Evolutionary conservation across 106 monocot genomes (phyloP), one percentile per base, ranked within the genome.

Genomic region (Dendrobium huoshanense): DNA sequence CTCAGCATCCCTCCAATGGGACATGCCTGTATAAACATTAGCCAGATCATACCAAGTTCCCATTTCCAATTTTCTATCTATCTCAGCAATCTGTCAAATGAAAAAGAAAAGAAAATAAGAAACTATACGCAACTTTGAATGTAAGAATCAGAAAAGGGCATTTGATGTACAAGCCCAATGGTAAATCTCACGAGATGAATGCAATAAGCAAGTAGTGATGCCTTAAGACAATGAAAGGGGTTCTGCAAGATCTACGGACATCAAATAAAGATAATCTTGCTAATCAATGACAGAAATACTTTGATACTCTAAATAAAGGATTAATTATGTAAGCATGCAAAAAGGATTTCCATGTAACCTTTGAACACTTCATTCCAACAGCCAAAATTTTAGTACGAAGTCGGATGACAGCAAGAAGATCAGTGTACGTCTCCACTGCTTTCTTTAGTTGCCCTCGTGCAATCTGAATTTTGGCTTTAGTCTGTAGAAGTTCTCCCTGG

Each of bases 21-120:
- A 78, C 89, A 94, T 89, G 45, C 79, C 80, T 56, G 76, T 88
- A 82, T 98, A 98, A 56, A 92, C 78, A 82, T 81, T 89, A 43
- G 87, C 89, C 55, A 98, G 83, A 84, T 94, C 97, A 89, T 90
- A 77, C 97, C 97, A 98, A 73, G 87, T 85, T 79, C 89, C 88
- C 64, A 85, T 84, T 84, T 91, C 92, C 78, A 94, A 40, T 41
- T 81, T 88, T 87, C 79, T 91, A 67, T 89, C 84, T 75, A 77
- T 40, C 77, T 83, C 76, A 51, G 45, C 2, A 76, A 49, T 76
- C 76, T 76, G 49, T 9, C 76, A 76, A 67, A 48, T 73, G 19
- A 75, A 49, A 44, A 40, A 41, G 13, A 51, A 42, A 43, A 8
- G 5, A 80, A 72, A 24, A 54, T 15, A 22, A 80, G 22, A 22